Percentiles rank a stretch among this genome's conserved stretches.
Evolutionary conservation across 306 rosid genomes (phyloP).

Genomic region (Leucaena leucocephala): DNA sequence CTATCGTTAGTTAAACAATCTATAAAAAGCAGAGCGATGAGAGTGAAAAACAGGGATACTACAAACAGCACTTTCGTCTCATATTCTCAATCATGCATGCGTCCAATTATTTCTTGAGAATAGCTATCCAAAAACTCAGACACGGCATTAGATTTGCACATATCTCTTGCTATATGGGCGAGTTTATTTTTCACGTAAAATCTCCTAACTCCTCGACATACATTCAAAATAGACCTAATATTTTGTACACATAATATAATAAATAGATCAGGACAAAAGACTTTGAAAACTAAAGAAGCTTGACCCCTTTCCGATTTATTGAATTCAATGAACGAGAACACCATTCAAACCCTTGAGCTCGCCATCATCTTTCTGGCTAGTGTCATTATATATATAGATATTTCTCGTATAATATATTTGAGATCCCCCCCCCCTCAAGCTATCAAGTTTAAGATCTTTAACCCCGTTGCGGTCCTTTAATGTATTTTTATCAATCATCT

Average conservation of each 20-base stretch:
- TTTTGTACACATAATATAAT: no score
- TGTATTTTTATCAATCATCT: no score
- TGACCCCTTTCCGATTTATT: not conserved
- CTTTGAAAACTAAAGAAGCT: not conserved
- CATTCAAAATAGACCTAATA: no score
- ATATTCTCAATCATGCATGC: slow-evolving; percentile 26
- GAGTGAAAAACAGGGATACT: not conserved
- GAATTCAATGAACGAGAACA: not conserved
- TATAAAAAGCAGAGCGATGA: not conserved
- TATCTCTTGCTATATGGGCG: not conserved
- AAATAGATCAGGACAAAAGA: not conserved
- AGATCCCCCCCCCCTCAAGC: not conserved
- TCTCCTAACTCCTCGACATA: no score
- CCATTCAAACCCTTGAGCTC: not conserved
- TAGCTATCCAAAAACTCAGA: slow-evolving; percentile 4
- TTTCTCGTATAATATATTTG: not conserved
- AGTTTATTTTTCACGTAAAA: not conserved
- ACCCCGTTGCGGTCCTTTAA: not conserved
- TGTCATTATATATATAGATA: not conserved
- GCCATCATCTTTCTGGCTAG: not conserved
- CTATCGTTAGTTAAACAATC: not conserved
- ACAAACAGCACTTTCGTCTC: not conserved
- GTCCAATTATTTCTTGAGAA: not conserved
- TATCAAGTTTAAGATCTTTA: not conserved
- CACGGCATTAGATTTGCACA: not conserved